phyloP scores from a whole-genome alignment of 2,329 filamentous ascomycete genomes.

The Claviceps sp. region DNA sequence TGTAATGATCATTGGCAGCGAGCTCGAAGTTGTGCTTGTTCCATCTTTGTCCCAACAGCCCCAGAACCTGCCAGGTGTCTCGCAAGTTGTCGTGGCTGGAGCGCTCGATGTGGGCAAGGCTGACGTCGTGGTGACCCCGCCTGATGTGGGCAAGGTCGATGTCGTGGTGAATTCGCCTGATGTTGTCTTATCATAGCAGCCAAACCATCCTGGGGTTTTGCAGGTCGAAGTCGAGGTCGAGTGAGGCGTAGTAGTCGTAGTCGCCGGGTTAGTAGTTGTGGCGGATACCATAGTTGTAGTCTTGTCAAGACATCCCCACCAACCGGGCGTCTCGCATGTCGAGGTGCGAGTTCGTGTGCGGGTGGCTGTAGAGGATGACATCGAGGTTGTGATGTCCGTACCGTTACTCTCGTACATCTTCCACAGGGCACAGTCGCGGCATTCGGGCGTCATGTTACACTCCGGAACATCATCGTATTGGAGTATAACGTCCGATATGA shows the following conservation, averaged over 20 bases:
- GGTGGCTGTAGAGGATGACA: slow-evolving; percentile 38
- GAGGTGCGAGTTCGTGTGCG: slow-evolving; percentile 66
- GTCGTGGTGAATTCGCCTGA: slow-evolving; percentile 17
- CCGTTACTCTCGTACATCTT: slow-evolving; percentile 91
- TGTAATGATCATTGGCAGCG: neutral
- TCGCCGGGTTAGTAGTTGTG: slow-evolving; percentile 24
- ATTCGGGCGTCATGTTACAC: slow-evolving; percentile 65
- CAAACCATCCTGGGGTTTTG: slow-evolving; percentile 52
- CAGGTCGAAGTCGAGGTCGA: slow-evolving; percentile 35
- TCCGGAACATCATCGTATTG: slow-evolving; percentile 69
- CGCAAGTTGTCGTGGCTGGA: slow-evolving; percentile 26
- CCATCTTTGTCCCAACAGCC: slow-evolving; percentile 35
- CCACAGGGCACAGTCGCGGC: slow-evolving; percentile 84
- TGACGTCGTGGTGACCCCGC: slow-evolving; percentile 10
- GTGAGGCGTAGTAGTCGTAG: slow-evolving; percentile 27
- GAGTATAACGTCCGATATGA: slow-evolving; percentile 77
- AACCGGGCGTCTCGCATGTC: slow-evolving; percentile 83
- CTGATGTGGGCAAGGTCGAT: slow-evolving; percentile 15
- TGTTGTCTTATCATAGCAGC: slow-evolving; percentile 39
- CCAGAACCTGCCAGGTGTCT: slow-evolving; percentile 42
- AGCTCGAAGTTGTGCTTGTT: slow-evolving; percentile 12
- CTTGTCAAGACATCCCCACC: slow-evolving; percentile 73
- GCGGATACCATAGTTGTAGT: slow-evolving; percentile 34
- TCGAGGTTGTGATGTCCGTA: slow-evolving; percentile 58
- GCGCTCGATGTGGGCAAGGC: slow-evolving; percentile 12